Evolutionary conservation across 495 filamentous ascomycete genomes (phyloP), one percentile per base, ranked within the genome.

Genomic region (Endocarpon pusillum): DNA sequence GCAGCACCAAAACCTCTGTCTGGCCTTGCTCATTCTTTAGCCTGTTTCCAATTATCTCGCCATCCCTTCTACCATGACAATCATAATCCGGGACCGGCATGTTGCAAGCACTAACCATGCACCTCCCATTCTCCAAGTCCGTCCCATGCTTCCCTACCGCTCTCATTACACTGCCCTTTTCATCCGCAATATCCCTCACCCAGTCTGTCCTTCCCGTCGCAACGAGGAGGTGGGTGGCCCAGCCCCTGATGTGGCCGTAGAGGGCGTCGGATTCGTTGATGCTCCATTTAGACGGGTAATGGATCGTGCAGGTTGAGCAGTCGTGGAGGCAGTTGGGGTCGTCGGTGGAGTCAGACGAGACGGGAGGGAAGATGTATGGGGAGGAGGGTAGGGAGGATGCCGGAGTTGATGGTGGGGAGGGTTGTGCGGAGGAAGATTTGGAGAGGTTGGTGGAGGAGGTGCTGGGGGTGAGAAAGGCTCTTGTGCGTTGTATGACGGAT

Each of bases 181-280:
- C 89, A 44, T 96, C 81, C 28, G 71, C 75, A 10, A 96, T 80
- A 57, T 93, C 78, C 31, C 80, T 57, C 43, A 86, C 75, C 89
- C 89, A 97, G 57, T 97, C 91, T 16, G 75, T 74, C 61, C 94
- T 92, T 25, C 85, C 84, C 1, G 89, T 97, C 8, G 87, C 89
- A 12, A 97, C 83, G 24, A 97, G 64, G 36, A 92, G 47, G 52
- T 97, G 89, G 12, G 81, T 87, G 34, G 71, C 71, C 78, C 83
- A 97, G 7, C 76, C 82, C 41, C 89, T 84, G 23, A 96, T 70
- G 29, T 79, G 62, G 2, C 89, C 89, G 49, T 89, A 96, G 19
- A 97, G 56, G 46, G 78, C 61, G 38, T 89, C 80, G 16, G 65
- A 57, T 46, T 79, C 69, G 36, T 96, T 81, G 33, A 93, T 71